Base-by-base conservation (phyloP, 1,284 basidiomycete genomes). In the Trichosporon faecale region DNA sequence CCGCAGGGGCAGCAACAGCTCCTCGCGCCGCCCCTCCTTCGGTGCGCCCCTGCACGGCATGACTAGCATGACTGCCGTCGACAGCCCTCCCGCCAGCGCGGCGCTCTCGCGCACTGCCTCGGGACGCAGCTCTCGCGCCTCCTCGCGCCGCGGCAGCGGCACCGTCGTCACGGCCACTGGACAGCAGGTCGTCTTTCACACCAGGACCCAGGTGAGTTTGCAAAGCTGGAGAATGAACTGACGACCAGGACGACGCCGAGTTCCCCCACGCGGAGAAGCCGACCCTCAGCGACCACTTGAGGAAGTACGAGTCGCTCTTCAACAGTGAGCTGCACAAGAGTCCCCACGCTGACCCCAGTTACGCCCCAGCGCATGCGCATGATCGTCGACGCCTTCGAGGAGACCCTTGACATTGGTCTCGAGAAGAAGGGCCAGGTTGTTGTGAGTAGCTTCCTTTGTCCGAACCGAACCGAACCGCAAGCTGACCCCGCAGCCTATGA, bases 331-430 rank as follows among this genome's bases (percentile, higher is more conserved):
- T 25, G 11, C 12, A 4, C 31, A 33, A 3, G 31, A 33, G 11
- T 27, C 23, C 1, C 16, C 29, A n/a, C 31, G 7, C 64, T 70
- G 68, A 73, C 67, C 66, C 90, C 90, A 71, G 85, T 98, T 72
- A 95, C 93, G 1, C 93, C 95, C 16, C 94, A 95, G 83, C 86
- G 94, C 74, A 96, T 97, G 94, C 89, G 94, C 70, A 96, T 95
- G 89, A 98, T 99, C 81, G 94, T 95, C 31, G 91, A 97, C 78
- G 91, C 94, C 1, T 97, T 99, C 85, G 91, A 95, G 81, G 94
- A 96, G 69, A 90, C 92, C 0, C 88, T 99, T 27, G 94, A 97
- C 78, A 84, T 88, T 23, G 96, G 96, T 23, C 86, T 99, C 66
- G 86, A 91, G 76, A 91, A 96, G 84, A 85, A 87, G 37, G 89